Percentiles rank a stretch among this genome's conserved stretches.
These are phyloP conservation scores for Fusarium tupiense DNA, from an alignment of 2,329 filamentous ascomycete species.

Conservation along the genomic window DNA sequence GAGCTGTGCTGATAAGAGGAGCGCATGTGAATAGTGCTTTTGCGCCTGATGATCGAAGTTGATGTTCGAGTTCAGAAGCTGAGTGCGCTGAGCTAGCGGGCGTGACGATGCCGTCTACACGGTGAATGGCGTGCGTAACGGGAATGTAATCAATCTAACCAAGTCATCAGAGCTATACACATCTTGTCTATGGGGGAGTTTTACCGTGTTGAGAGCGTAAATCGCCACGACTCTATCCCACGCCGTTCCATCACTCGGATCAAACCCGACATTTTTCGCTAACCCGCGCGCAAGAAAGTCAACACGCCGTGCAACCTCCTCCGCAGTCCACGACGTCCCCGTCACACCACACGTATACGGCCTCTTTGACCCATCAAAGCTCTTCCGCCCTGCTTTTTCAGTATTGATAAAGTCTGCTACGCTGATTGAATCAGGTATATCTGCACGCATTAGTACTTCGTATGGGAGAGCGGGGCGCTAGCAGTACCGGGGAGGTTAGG, in stretches of 20 bases:
- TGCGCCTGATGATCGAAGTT: slow-evolving; percentile 74
- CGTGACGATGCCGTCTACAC: slow-evolving; percentile 75
- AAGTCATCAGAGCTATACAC: background rate
- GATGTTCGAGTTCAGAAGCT: slow-evolving; percentile 73
- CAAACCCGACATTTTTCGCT: slow-evolving; percentile 71
- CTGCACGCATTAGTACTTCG: background rate
- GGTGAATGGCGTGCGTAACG: slow-evolving; percentile 79
- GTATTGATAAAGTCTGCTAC: slow-evolving; percentile 80
- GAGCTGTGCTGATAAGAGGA: slow-evolving; percentile 69
- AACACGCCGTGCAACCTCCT: slow-evolving; percentile 71
- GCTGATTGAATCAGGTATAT: slow-evolving; percentile 49
- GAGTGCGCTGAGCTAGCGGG: slow-evolving; percentile 81
- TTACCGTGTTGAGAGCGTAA: slow-evolving; percentile 82
- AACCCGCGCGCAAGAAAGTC: slow-evolving; percentile 76
- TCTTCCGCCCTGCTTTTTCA: slow-evolving; percentile 56
- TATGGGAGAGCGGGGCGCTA: background rate
- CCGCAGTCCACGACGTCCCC: slow-evolving; percentile 70
- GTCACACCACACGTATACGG: slow-evolving; percentile 82
- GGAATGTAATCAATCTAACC: slow-evolving; percentile 77
- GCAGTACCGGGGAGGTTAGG: slow-evolving; percentile 15
- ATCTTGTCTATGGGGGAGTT: rapidly evolving
- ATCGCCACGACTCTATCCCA: slow-evolving; percentile 84
- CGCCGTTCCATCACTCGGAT: slow-evolving; percentile 74
- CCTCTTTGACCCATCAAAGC: slow-evolving; percentile 70
- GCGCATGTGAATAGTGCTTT: slow-evolving; percentile 78